These are phyloP conservation scores for Biscogniauxia sp. DNA, from an alignment of 2,329 filamentous ascomycete genomes.

Conservation along the genomic window DNA sequence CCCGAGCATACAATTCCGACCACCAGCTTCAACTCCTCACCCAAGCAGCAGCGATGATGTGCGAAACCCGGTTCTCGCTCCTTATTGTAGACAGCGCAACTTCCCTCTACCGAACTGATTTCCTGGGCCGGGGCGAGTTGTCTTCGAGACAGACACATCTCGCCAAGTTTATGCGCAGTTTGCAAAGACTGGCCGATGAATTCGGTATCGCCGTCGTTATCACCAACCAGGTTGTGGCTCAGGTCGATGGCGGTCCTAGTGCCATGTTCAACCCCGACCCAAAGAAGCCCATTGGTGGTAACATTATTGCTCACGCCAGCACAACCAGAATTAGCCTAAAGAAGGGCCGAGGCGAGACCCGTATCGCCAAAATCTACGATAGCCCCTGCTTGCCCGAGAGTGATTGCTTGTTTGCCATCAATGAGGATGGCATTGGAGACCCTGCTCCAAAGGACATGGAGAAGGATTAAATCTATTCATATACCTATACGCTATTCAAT, in stretches of 20 bases:
- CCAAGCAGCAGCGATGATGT: constrained; percentile 98
- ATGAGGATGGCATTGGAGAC: constrained; percentile 94
- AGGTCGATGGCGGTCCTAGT: constrained; percentile 93
- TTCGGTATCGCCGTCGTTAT: constrained; percentile 99
- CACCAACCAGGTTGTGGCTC: constrained; percentile 97
- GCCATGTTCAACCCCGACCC: constrained; percentile 99
- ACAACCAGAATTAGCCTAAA: constrained; percentile 93
- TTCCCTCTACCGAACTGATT: constrained; percentile 92
- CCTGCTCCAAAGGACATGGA: constrained; percentile 94
- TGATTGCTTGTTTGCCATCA: constrained; percentile 95
- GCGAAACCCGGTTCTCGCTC: constrained; percentile 93
- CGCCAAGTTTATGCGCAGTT: constrained; percentile 82
- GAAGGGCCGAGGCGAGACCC: constrained; percentile 91
- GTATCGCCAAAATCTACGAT: constrained; percentile 99
- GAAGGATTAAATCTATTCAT: constrained; percentile 47
- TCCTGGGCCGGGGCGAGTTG: constrained; percentile 92
- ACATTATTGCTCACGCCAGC: constrained; percentile 97
- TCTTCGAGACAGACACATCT: constrained; percentile 89
- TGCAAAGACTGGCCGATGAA: constrained; percentile 74
- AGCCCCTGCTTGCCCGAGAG: constrained; percentile 95
- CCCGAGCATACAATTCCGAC: constrained; percentile 96
- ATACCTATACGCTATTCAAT: background rate
- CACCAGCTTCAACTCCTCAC: constrained; percentile 94
- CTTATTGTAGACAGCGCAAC: constrained; percentile 96
- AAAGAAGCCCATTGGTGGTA: constrained; percentile 98